Evolutionary conservation across 2,329 filamentous ascomycete species (phyloP).

Genomic region (Aspergillus latus): DNA sequence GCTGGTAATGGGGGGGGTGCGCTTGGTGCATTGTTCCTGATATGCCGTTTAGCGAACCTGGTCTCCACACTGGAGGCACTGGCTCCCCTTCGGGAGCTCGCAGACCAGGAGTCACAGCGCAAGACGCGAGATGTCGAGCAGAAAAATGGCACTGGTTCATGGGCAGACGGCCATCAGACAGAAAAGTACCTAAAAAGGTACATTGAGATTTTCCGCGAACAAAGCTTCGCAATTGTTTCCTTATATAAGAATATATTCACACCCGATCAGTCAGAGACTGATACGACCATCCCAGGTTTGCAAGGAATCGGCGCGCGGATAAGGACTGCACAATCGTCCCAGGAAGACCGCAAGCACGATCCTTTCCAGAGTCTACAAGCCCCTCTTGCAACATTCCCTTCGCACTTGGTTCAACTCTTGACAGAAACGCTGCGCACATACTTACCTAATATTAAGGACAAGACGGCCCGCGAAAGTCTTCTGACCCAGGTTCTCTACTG

Average conservation of each 20-base stretch:
- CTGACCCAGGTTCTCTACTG: slow-evolving; percentile 92
- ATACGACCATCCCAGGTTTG: slow-evolving; percentile 27
- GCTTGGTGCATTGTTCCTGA: slow-evolving; percentile 79
- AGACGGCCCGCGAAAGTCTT: slow-evolving; percentile 77
- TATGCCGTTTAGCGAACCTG: slow-evolving; percentile 79
- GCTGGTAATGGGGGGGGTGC: slow-evolving; percentile 59
- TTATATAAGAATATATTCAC: slow-evolving; percentile 92
- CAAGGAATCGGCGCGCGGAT: slow-evolving; percentile 31
- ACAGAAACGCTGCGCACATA: slow-evolving; percentile 73
- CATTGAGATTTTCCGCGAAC: slow-evolving; percentile 95
- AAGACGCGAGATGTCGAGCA: slow-evolving; percentile 35
- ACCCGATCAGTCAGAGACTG: slow-evolving; percentile 48
- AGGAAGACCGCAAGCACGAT: slow-evolving; percentile 28
- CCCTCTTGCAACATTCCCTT: slow-evolving; percentile 77
- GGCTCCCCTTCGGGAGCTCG: slow-evolving; percentile 80
- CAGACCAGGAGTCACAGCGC: slow-evolving; percentile 73
- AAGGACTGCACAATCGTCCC: slow-evolving; percentile 23
- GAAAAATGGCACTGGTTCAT: slow-evolving; percentile 27
- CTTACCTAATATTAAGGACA: slow-evolving; percentile 77
- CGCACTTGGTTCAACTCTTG: slow-evolving; percentile 78
- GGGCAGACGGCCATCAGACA: slow-evolving; percentile 75
- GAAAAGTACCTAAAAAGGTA: slow-evolving; percentile 93
- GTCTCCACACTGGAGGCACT: slow-evolving; percentile 77
- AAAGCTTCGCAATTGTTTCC: slow-evolving; percentile 92
- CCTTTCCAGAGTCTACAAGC: slow-evolving; percentile 62